phyloP scores from a whole-genome alignment of 768 basidiomycete species.

The Boletus speciosus region DNA sequence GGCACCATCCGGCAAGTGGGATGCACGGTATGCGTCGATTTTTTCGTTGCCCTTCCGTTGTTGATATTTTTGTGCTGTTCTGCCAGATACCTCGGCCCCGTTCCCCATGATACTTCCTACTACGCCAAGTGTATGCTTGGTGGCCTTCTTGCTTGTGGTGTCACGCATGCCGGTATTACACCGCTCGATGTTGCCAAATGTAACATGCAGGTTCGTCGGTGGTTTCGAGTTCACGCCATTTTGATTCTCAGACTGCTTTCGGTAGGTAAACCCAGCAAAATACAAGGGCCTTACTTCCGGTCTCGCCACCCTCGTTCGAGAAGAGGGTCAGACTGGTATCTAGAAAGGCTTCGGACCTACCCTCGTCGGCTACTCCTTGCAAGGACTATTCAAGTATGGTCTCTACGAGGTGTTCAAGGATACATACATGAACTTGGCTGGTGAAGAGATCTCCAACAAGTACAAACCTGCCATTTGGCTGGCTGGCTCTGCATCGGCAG shows the following conservation, averaged over 20 bases:
- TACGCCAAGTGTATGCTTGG: slow-evolving; percentile 11
- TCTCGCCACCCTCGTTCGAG: slow-evolving; percentile 63
- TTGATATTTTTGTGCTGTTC: neutral
- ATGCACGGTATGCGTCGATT: slow-evolving; percentile 2
- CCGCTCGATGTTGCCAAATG: slow-evolving; percentile 10
- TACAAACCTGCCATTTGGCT: slow-evolving; percentile 93
- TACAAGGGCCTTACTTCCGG: slow-evolving; percentile 63
- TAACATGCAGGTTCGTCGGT: slow-evolving; percentile 7
- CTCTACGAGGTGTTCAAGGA: slow-evolving; percentile 98
- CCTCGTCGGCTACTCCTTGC: slow-evolving; percentile 87
- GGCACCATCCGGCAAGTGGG: slow-evolving; percentile 18
- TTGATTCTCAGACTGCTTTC: neutral
- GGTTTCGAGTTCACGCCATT: too few species aligned
- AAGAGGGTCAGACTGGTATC: slow-evolving; percentile 81
- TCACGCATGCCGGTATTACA: slow-evolving; percentile 6
- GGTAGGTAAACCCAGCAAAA: slow-evolving; percentile 70
- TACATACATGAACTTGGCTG: slow-evolving; percentile 81
- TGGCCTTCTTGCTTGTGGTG: slow-evolving; percentile 8
- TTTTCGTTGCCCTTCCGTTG: neutral
- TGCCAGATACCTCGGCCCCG: slow-evolving; percentile 9
- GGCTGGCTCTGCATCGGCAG: slow-evolving; percentile 89
- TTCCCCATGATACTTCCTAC: slow-evolving; percentile 11
- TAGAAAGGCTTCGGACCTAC: slow-evolving; percentile 96
- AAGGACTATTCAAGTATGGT: slow-evolving; percentile 98
- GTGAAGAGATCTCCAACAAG: slow-evolving; percentile 71